Evolutionary conservation across 352 stramenopile genomes (phyloP), one percentile per base, ranked within the genome.

Genomic region (Globisporangium okanoganense): DNA sequence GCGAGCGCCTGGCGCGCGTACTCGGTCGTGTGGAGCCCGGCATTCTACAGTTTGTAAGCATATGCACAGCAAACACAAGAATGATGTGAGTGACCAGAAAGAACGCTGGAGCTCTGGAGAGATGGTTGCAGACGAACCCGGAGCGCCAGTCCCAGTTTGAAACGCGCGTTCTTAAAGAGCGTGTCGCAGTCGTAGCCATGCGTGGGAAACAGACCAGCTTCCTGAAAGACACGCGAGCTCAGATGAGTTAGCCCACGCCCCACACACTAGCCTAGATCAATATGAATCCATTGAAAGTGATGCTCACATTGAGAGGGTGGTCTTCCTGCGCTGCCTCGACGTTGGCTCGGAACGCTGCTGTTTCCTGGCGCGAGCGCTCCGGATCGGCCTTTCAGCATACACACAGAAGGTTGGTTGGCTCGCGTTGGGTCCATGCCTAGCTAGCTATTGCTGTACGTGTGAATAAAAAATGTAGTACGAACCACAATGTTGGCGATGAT

Each of bases 111-210:
- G 29, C 14, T 20, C 10, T 20, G 5, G 3, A 38, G 33, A 14
- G 14, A 43, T n/a, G 2, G 12, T 16, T 43, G 3, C 18, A 25
- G 25, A 36, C 67, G 12, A 65, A 88, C 78, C 35, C 80, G 81
- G 10, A 93, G 71, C 24, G 83, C 83, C 13, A 93, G 68, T 0
- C 83, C 83, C 14, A 93, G 73, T 54, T 89, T 88, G 60, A 93
- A 93, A 5, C 81, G 74, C n/a, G 83, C 83, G 33, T 91, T 89
- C 62, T 87, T 87, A 67, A 93, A 93, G 1, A 93, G 74, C 40
- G 70, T 90, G 22, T 87, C 76, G 41, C 70, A 85, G 64, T 91
- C 83, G 51, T 93, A 93, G 13, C 83, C 83, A 25, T 93, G 78
- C 1, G 73, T 77, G 2, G 81, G 83, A 48, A 91, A 91, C 3